Evolutionary conservation across 2,329 filamentous ascomycete genomes (phyloP), one percentile per base, ranked within the genome.

Genomic region (Botrytis aclada): DNA sequence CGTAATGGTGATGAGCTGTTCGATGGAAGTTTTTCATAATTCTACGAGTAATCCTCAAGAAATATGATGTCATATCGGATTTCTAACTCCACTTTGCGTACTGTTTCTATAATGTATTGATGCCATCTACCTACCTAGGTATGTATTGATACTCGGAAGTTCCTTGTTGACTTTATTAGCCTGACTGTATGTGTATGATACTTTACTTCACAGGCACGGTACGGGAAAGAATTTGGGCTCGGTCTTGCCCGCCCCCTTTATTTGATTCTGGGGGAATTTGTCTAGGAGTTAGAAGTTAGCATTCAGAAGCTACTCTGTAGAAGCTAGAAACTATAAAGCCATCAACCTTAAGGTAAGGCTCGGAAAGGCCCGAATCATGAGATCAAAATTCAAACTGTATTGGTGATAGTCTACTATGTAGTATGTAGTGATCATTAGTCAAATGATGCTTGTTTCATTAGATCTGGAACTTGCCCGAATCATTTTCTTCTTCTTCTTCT

Each of bases 1-100:
- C 12, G 54, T 39, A 39, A 34, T 22, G 25, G 45, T 45, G 64
- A 66, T 66, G 64, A 66, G 64, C 45, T 66, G 64, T 66, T 66
- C 39, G 39, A 43, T 43, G 34, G 41, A 64, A 8, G 25, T 63
- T 43, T 43, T 63, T n/a, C 37, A 20, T 8, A 3, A 63, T 22
- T 34, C 20, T 18, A n/a, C n/a, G n/a, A n/a, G n/a, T n/a, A 63
- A 29, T 25, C 22, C 41, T 18, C 37, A 20, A 8, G 61, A 32
- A 45, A 63, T 22, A 32, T 65, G 63, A 65, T 65, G 63, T 47
- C 63, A 65, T 65, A 22, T 29, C 6, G 16, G 43, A 18, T 25
- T 32, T 3, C 20, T n/a, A 16, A 34, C 62, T 64, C 56, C 56
- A 58, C n/a, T 58, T 32, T n/a, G 25, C 4, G 22, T 39, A 39